Conservation (phyloP, 202 grass and related monocot species). For the Miscanthus sacchariflorus region DNA sequence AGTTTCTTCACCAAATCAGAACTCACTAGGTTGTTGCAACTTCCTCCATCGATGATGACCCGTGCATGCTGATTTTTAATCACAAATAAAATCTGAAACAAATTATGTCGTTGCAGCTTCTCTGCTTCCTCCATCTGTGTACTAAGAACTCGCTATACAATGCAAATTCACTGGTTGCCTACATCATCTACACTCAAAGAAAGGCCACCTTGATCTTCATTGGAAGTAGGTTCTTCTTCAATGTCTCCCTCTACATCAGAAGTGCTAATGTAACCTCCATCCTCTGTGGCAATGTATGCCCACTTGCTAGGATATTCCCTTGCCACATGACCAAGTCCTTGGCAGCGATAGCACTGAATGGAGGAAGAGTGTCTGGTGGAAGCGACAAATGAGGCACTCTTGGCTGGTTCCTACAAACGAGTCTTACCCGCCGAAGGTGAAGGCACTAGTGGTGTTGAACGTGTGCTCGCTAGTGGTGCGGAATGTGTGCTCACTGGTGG, state of each 20-base stretch:
- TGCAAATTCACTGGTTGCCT: neutral
- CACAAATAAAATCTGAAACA: no score
- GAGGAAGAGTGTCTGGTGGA: no score
- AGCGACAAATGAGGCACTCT: no score
- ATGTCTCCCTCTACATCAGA: neutral
- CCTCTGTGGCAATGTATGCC: no score
- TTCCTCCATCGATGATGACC: no score
- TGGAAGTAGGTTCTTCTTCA: neutral
- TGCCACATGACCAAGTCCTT: neutral
- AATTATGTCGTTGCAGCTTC: neutral
- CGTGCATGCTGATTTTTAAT: no score
- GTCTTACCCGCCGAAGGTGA: neutral
- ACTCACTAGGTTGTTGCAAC: no score
- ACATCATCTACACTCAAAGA: neutral
- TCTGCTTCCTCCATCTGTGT: neutral
- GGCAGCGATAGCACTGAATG: neutral
- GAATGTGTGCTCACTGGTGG: no score
- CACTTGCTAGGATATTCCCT: neutral
- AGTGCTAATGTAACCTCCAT: neutral
- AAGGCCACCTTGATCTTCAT: neutral
- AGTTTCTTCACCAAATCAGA: no score
- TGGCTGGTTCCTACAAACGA: no score
- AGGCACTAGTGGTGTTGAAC: no score
- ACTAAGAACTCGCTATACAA: neutral
- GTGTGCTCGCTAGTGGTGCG: neutral